Evolutionary conservation across 192 early-diverging fungal species (phyloP), one percentile per base, ranked within the genome.

Genomic region (Diversispora eburnea): DNA sequence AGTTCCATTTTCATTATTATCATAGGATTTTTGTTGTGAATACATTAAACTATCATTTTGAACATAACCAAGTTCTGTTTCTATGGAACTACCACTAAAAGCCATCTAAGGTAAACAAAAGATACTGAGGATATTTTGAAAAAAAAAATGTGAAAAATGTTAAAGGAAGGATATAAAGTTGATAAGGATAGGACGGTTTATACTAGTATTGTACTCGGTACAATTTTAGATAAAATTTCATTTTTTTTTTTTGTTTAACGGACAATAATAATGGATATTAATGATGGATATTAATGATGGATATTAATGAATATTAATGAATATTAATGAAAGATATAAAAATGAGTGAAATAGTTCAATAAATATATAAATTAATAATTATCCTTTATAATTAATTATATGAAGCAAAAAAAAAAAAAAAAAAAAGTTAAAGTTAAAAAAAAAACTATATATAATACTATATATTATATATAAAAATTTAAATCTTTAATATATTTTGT

Each of bases 221-320:
- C 51, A 54, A 10, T 54, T 17, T 54, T 54, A 54, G n/a, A 17
- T 17, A 17, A 17, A 54, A 54, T 17, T 54, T 17, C 4, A 10
- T 17, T 17, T 54, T 54, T 52, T 52, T 52, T 17, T 13, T 54
- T 54, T 17, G 51, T 17, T 54, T 10, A 33, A 33, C 25, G 25
- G 25, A 33, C 2, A 33, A 33, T 33, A 33, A 33, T 54, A 54
- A 10, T 54, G 10, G 51, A 54, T 54, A 54, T 54, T 54, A 54
- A 54, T 13, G 56, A 83, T 84, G 46, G 80, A 81, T 41, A 33
- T 33, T 33, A 33, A 33, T 33, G 25, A 33, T 33, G 2, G 25
- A 33, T 33, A 33, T 33, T 33, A 33, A 33, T 33, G 25, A 33
- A 33, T 33, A 33, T n/a, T n/a, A n/a, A n/a, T n/a, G n/a, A 2